Percentiles rank a stretch among this genome's conserved stretches.
Evolutionary conservation across 805 yeast species (phyloP).

Genomic region (Torulaspora maleeae): DNA sequence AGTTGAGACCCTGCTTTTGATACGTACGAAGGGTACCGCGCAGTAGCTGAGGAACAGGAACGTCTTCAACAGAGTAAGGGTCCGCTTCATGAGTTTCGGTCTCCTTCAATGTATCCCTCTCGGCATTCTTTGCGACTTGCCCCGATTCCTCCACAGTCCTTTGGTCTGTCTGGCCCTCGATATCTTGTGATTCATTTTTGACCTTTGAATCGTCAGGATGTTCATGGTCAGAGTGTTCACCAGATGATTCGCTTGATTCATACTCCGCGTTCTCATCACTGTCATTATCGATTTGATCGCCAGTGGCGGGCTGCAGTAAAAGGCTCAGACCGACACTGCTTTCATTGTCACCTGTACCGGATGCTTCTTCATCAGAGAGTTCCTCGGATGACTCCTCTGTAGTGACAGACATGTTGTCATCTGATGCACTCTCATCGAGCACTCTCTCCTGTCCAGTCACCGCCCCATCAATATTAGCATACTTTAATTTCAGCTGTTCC

Average conservation of each 20-base stretch:
- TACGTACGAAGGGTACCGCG: slow-evolving; percentile 83
- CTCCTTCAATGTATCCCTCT: slow-evolving; percentile 2
- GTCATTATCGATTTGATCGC: not conserved
- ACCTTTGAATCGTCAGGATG: not conserved
- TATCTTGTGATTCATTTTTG: not conserved
- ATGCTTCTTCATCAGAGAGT: slow-evolving; percentile 5
- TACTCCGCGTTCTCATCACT: slow-evolving; percentile 1
- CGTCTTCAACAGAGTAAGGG: slow-evolving; percentile 53
- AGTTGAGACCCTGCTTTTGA: slow-evolving; percentile 93
- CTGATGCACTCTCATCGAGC: too few relatives aligned
- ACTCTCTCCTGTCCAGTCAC: not conserved
- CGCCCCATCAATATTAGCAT: slow-evolving; percentile 28
- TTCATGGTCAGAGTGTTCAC: not conserved
- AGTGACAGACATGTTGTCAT: too few relatives aligned
- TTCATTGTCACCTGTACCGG: not conserved
- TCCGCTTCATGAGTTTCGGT: slow-evolving; percentile 9
- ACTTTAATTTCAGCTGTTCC: slow-evolving; percentile 43
- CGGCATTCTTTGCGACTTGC: slow-evolving; percentile 28
- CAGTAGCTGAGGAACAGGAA: slow-evolving; percentile 69
- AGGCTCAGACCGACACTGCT: slow-evolving; percentile 6
- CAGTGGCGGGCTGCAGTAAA: not conserved
- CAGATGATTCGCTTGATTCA: not conserved
- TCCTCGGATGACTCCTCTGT: not conserved
- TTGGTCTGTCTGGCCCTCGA: not conserved
- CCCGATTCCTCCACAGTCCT: slow-evolving; percentile 24